Base-by-base conservation (phyloP, 1,284 basidiomycete genomes). In the Pterula multifida region DNA sequence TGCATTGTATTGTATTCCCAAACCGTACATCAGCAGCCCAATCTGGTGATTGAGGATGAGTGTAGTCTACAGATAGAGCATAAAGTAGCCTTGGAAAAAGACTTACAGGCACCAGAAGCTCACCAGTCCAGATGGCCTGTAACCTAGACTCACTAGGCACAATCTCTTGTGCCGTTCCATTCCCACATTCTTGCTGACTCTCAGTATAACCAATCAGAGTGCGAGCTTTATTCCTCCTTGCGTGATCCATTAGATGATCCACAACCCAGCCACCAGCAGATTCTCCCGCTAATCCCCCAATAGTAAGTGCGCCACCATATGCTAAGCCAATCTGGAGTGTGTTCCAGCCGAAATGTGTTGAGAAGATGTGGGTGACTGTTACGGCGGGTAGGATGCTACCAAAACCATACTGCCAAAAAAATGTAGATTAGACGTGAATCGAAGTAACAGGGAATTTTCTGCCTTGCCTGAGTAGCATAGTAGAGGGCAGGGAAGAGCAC, bases 321-420 rank as follows among this genome's bases (percentile, higher is more conserved):
- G 42, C 42, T 17, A 44, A 23, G 17, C 42, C 42, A 44, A 44
- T 44, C 42, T 44, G 42, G 17, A 44, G 42, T 17, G 42, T 44
- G 22, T 44, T 17, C 17, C n/a, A 44, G n/a, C 42, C 42, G 22
- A 44, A 44, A 19, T 17, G 17, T 6, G 42, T 23, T 6, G 17
- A 9, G 42, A 44, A 44, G 42, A 44, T 44, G 22, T 44, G 42
- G 11, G 42, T 23, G n/a, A 44, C 42, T 11, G 42, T 44, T 11
- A 44, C 42, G 4, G 42, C 42, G 17, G 42, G 42, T 23, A 44
- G 17, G 22, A 44, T 44, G 42, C 42, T 44, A 6, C 17, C 42
- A 23, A 44, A 44, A 17, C 42, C 42, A 17, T 44, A 44, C 22
- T 44, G 32, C 32, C n/a, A n/a, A n/a, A 32, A 32, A 15, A 15